Evolutionary conservation across 805 yeast genomes (phyloP), one percentile per base, ranked within the genome.

Genomic region (Cyberlindnera saturnus): DNA sequence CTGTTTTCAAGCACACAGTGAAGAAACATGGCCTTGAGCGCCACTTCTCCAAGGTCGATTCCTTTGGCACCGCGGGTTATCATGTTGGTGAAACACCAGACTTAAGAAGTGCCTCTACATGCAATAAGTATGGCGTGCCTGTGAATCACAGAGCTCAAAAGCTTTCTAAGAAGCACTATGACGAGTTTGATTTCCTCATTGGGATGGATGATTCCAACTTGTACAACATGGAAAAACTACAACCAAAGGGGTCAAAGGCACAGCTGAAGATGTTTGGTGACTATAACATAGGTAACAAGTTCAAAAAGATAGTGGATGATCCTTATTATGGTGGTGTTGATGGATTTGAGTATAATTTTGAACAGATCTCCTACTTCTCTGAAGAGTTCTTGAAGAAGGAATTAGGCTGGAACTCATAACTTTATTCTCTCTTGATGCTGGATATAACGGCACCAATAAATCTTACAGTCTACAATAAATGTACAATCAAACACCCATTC

Each of bases 311-410:
- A 30, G 90, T 90, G 6, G 86, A 79, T 42, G 98, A 90, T 61
- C 98, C 98, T 1, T 90, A 91, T 62, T 91, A 90, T 57, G 97
- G 97, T 5, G 96, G 95, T 0, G 66, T 65, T 17, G 73, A 77
- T 50, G 96, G 96, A 2, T 90, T 90, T 59, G 93, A 87, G 61
- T 72, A 68, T 44, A 87, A 86, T 62, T 90, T 80, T 59, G 59
- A 73, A 43, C 98, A 90, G 59, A 71, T 89, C 40, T 58, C 67
- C 10, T 89, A 85, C 53, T 91, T 91, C 60, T 77, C 86, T 44
- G 77, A 82, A 50, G 80, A 79, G 47, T 85, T 90, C 50, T 56
- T 90, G 41, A 68, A 73, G 48, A 68, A 57, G 40, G 87, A 80
- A 47, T 43, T 65, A n/a, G 36, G 35, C 16, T 34, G 40, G 19